Percentiles rank a stretch among this genome's conserved stretches.
Evolutionary conservation across 1,139 yeast species (phyloP).

Genomic region (Saccharomyces hybrid): DNA sequence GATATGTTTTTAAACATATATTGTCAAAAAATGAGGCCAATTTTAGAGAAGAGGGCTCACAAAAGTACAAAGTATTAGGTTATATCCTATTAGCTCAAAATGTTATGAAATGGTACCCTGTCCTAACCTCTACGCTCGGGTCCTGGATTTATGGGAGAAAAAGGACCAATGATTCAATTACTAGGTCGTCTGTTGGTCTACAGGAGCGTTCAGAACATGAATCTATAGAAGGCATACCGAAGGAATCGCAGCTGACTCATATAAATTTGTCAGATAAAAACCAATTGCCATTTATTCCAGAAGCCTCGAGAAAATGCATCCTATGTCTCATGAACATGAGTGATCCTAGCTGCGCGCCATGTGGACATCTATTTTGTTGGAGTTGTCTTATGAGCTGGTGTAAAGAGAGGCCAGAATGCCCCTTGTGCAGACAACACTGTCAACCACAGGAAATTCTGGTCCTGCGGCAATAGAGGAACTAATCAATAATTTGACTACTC

Average conservation of each 20-base stretch:
- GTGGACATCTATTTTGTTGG: conserved; percentile 96
- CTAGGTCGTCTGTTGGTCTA: background rate
- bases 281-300: conserved; percentile 62
- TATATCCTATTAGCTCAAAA: conserved; percentile 57
- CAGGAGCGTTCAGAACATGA: background rate
- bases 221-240: conserved; percentile 10
- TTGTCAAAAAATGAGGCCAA: conserved; percentile 39
- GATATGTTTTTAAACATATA: conserved; percentile 67
- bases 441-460: conserved; percentile 70
- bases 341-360: conserved; percentile 76
- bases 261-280: conserved; percentile 51
- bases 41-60: conserved; percentile 19
- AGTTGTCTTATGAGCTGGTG: conserved; percentile 85
- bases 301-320: conserved; percentile 66
- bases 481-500: background rate
- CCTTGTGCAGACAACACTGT: conserved; percentile 74
- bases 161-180: background rate
- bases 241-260: conserved; percentile 10
- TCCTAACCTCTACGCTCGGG: background rate
- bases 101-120: conserved; percentile 35
- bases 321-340: conserved; percentile 74
- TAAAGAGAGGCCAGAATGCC: conserved; percentile 82
- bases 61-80: conserved; percentile 69
- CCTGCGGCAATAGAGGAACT: conserved; percentile 34
- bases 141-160: background rate